These are phyloP conservation scores for Limonium bicolor DNA, from an alignment of 148 eudicot species.

Conservation along the genomic window DNA sequence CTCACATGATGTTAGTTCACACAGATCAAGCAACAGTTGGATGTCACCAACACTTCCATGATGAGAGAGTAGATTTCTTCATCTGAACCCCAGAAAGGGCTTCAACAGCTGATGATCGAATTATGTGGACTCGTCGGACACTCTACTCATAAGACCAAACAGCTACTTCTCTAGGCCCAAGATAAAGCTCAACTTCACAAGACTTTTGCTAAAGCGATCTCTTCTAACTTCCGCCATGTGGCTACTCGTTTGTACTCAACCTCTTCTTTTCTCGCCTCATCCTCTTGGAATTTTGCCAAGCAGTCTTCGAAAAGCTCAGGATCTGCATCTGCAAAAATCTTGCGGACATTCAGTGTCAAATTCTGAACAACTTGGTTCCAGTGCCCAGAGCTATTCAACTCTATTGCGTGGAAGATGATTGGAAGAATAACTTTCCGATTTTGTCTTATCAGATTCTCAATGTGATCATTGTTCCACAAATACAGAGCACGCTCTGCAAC, in stretches of 20 bases:
- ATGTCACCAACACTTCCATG: too few species aligned
- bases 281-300: conserved; percentile 22
- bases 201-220: conserved; percentile 9
- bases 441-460: conserved; percentile 29
- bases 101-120: too few species aligned
- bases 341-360: conserved; percentile 29
- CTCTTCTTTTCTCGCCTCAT: conserved; percentile 20
- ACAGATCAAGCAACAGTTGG: too few species aligned
- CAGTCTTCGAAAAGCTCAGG: conserved; percentile 27
- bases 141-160: too few species aligned
- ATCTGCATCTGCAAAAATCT: conserved; percentile 26
- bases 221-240: conserved; percentile 28
- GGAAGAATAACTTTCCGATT: conserved; percentile 27
- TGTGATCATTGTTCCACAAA: conserved; percentile 33
- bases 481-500: conserved; percentile 38
- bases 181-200: conserved; percentile 6
- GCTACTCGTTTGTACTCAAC: conserved; percentile 18
- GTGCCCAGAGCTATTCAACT: conserved; percentile 23
- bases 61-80: too few species aligned
- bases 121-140: too few species aligned
- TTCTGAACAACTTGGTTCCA: conserved; percentile 38
- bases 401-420: conserved; percentile 25
- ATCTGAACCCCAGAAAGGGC: too few species aligned
- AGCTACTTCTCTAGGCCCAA: too few species aligned
- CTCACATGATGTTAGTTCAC: too few species aligned